phyloP scores from a whole-genome alignment of 306 rosid genomes.

The Neltuma alba region DNA sequence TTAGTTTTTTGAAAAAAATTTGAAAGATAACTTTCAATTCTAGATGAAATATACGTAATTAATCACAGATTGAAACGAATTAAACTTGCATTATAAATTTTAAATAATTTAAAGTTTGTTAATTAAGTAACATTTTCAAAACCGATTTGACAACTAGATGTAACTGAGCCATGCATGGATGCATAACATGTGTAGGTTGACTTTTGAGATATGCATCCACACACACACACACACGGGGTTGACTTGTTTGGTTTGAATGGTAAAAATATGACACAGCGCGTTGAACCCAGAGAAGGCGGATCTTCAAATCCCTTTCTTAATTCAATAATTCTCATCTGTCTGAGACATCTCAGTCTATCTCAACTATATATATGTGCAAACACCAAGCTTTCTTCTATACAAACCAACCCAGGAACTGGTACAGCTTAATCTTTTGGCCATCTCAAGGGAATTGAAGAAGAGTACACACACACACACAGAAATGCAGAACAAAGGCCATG shows the following conservation, averaged over 20 bases:
- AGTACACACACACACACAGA: too few species aligned
- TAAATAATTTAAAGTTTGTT: too few species aligned
- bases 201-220: background rate
- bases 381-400: background rate
- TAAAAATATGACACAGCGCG: background rate
- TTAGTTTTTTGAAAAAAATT: too few species aligned
- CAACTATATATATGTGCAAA: background rate
- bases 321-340: background rate
- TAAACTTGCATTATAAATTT: too few species aligned
- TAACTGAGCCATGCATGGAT: background rate
- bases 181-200: background rate
- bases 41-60: too few species aligned
- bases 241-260: background rate
- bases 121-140: background rate
- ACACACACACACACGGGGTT: background rate
- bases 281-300: background rate
- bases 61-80: too few species aligned
- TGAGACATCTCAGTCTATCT: background rate
- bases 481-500: slow-evolving; percentile 48
- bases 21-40: too few species aligned
- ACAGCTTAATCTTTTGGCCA: background rate
- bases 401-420: background rate
- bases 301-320: background rate
- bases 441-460: background rate
- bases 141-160: background rate